phyloP scores from a whole-genome alignment of 1,139 yeast species.

The Yamadazyma kanchanaburiensis region DNA sequence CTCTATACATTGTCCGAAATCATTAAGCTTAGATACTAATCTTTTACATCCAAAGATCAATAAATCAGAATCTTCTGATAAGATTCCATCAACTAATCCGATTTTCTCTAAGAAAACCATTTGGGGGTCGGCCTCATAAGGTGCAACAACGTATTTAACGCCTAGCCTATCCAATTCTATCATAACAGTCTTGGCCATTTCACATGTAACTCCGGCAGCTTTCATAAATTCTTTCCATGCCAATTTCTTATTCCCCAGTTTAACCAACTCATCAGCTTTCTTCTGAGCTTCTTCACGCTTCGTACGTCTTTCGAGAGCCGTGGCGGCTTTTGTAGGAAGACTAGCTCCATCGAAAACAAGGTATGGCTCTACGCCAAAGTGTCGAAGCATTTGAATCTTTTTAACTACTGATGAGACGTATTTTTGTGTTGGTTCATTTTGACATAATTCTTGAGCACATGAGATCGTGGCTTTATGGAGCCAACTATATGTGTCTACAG shows the following conservation, averaged over 20 bases:
- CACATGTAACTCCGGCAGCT: constrained; percentile 84
- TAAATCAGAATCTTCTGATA: constrained; percentile 94
- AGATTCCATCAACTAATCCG: constrained; percentile 78
- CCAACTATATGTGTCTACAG: constrained; percentile 97
- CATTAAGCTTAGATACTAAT: constrained; percentile 78
- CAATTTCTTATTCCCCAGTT: constrained; percentile 49
- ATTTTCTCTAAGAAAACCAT: constrained; percentile 81
- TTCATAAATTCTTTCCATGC: constrained; percentile 74
- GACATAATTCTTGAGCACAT: constrained; percentile 82
- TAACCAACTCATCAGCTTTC: constrained; percentile 49
- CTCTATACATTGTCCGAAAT: constrained; percentile 71
- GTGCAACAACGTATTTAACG: constrained; percentile 85
- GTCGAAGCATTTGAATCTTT: constrained; percentile 61
- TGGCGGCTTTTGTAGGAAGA: constrained; percentile 72
- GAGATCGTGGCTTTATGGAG: constrained; percentile 80
- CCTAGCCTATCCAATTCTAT: constrained; percentile 59
- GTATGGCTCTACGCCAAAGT: constrained; percentile 75
- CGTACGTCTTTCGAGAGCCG: constrained; percentile 62
- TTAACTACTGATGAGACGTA: constrained; percentile 61
- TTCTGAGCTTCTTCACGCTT: constrained; percentile 56
- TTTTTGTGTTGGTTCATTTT: constrained; percentile 64
- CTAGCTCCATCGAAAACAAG: constrained; percentile 93
- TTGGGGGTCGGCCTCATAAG: constrained; percentile 98
- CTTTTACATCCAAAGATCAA: constrained; percentile 80
- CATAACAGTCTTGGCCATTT: constrained; percentile 86